These are phyloP conservation scores for Saccharomycopsis hybrid DNA, from an alignment of 1,139 yeast genomes.

Conservation along the genomic window DNA sequence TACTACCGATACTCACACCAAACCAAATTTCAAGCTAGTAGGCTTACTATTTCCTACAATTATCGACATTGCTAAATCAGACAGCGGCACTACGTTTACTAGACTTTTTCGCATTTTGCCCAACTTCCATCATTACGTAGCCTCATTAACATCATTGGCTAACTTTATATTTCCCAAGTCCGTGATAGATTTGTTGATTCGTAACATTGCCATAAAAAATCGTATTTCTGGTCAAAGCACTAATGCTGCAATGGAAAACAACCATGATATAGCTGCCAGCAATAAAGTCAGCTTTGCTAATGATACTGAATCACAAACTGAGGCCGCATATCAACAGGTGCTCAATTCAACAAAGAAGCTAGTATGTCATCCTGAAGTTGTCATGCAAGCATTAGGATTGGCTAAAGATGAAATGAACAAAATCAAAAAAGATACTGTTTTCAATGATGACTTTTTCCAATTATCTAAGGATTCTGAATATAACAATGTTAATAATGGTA, in stretches of 20 bases:
- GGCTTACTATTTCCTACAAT: constrained; percentile 64
- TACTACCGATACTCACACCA: constrained; percentile 25
- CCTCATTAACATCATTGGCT: constrained; percentile 18
- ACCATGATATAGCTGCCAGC: not conserved
- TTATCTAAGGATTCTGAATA: no score
- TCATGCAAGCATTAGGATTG: constrained; percentile 47
- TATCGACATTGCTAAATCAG: constrained; percentile 46
- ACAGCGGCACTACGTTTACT: constrained; percentile 40
- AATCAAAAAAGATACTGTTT: constrained; percentile 38
- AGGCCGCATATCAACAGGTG: no score
- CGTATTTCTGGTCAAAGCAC: not conserved
- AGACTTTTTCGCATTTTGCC: constrained; percentile 33
- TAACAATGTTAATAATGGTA: constrained; percentile 21
- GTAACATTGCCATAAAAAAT: constrained; percentile 20
- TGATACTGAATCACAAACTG: not conserved
- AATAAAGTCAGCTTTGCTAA: no score
- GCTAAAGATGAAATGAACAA: constrained; percentile 51
- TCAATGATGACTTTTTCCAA: constrained; percentile 46
- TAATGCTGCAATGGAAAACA: no score
- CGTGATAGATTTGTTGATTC: constrained; percentile 19
- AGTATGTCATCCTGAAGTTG: constrained; percentile 16
- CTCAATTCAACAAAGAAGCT: not conserved
- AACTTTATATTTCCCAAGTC: constrained; percentile 4
- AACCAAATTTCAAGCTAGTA: constrained; percentile 32
- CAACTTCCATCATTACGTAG: constrained; percentile 20